phyloP scores from a whole-genome alignment of 345 rosid species.

The Schrenkiella parvula region DNA sequence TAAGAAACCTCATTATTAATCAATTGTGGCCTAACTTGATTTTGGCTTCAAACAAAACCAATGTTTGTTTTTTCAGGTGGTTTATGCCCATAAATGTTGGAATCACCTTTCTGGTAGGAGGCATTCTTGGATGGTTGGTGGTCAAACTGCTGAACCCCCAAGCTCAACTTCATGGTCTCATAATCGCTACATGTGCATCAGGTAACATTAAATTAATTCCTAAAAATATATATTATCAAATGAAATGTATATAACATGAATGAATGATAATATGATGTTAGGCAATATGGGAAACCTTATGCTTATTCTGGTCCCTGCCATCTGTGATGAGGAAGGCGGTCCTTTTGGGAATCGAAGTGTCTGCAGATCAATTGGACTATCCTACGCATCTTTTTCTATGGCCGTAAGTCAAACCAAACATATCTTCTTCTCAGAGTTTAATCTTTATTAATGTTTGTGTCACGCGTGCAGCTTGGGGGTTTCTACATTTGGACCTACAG shows the following conservation, averaged over 20 bases:
- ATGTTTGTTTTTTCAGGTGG: slow-evolving; percentile 75
- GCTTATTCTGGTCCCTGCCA: slow-evolving; percentile 77
- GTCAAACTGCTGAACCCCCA: slow-evolving; percentile 72
- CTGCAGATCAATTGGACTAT: slow-evolving; percentile 67
- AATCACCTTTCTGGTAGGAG: slow-evolving; percentile 73
- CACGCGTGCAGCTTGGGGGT: slow-evolving; percentile 75
- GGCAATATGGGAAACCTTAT: slow-evolving; percentile 92
- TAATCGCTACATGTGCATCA: slow-evolving; percentile 78
- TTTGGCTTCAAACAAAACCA: neutral
- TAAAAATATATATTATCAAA: neutral
- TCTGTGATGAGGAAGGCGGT: slow-evolving; percentile 72
- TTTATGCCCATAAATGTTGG: slow-evolving; percentile 95
- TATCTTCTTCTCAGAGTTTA: slow-evolving; percentile 3
- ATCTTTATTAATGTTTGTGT: too few species aligned
- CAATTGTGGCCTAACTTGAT: neutral
- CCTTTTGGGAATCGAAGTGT: slow-evolving; percentile 60
- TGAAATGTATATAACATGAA: neutral
- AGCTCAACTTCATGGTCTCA: slow-evolving; percentile 77
- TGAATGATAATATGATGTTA: slow-evolving; percentile 3
- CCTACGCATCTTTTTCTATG: slow-evolving; percentile 95
- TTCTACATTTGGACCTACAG: slow-evolving; percentile 87
- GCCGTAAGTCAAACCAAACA: slow-evolving; percentile 54
- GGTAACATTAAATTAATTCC: slow-evolving; percentile 37
- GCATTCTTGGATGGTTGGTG: slow-evolving; percentile 78
- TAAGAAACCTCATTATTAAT: neutral